Percentiles rank a stretch among this genome's conserved stretches.
Evolutionary conservation across 306 rosid species (phyloP).

Genomic region (Ochetophila trinervis): DNA sequence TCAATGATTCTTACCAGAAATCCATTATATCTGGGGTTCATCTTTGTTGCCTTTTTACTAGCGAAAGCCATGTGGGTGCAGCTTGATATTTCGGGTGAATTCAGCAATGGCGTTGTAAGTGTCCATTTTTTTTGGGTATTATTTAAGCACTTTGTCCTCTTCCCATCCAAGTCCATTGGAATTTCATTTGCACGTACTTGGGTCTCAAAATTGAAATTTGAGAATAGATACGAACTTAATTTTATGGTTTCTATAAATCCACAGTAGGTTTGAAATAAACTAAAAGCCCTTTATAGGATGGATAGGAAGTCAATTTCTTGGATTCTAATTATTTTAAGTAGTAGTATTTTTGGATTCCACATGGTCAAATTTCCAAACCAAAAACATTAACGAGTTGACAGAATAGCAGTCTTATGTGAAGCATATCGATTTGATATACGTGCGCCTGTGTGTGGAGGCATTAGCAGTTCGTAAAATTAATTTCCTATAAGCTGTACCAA

Average conservation of each 20-base stretch:
- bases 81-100: conserved; percentile 69
- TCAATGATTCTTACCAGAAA: conserved; percentile 60
- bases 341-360: not conserved
- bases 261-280: too few species aligned
- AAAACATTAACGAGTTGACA: not conserved
- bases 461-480: not conserved
- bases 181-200: not conserved
- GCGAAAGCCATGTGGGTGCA: conserved; percentile 89
- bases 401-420: not conserved
- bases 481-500: not conserved
- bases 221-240: too few species aligned
- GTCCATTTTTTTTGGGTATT: conserved; percentile 15
- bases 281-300: too few species aligned
- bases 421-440: not conserved
- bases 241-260: too few species aligned
- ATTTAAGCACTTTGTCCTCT: not conserved
- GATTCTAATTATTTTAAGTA: too few species aligned
- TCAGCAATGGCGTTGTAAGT: conserved; percentile 84
- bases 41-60: conserved; percentile 73
- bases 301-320: too few species aligned
- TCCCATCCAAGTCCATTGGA: conserved; percentile 7
- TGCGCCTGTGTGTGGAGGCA: not conserved
- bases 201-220: too few species aligned
- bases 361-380: not conserved
- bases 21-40: conserved; percentile 70